Evolutionary conservation across 176 grass and related monocot genomes (phyloP).

Genomic region (Zoysia pacifica): DNA sequence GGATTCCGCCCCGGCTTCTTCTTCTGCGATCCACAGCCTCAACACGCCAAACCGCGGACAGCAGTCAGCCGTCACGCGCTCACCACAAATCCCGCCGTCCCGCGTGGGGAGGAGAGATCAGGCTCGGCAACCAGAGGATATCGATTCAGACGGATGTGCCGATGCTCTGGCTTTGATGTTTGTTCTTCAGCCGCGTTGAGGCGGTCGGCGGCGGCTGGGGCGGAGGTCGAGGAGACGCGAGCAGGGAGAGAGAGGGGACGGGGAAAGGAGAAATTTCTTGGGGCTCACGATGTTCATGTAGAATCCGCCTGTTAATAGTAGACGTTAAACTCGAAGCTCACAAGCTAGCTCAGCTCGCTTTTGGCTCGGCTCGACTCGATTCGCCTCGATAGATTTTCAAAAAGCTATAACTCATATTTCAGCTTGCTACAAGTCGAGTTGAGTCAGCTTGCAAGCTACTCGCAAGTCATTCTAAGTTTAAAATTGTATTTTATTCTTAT

Average conservation of each 20-base stretch:
- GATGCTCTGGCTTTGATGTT: background rate
- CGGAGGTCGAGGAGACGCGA: background rate
- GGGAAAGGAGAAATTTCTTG: background rate
- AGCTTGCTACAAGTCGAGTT: too few relatives aligned
- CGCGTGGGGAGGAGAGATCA: conserved; percentile 24
- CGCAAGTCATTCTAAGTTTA: too few relatives aligned
- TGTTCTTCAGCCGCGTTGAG: conserved; percentile 6
- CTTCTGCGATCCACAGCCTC: conserved; percentile 42
- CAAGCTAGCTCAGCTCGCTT: too few relatives aligned
- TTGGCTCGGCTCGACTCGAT: too few relatives aligned
- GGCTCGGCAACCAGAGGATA: background rate
- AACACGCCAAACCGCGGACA: conserved; percentile 22
- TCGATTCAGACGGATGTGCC: background rate
- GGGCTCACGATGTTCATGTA: background rate
- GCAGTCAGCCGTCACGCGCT: conserved; percentile 36
- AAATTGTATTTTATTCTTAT: too few relatives aligned
- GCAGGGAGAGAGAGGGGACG: background rate
- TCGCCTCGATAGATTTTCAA: too few relatives aligned
- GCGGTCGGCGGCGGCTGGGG: conserved; percentile 17
- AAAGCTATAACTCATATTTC: too few relatives aligned
- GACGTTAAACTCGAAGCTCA: too few relatives aligned
- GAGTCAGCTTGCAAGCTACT: too few relatives aligned
- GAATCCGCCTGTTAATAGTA: background rate
- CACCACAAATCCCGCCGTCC: conserved; percentile 3
- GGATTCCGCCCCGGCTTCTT: conserved; percentile 13